These are phyloP conservation scores for Fistulinella prunicolor DNA, from an alignment of 768 basidiomycete species.

Conservation along the genomic window DNA sequence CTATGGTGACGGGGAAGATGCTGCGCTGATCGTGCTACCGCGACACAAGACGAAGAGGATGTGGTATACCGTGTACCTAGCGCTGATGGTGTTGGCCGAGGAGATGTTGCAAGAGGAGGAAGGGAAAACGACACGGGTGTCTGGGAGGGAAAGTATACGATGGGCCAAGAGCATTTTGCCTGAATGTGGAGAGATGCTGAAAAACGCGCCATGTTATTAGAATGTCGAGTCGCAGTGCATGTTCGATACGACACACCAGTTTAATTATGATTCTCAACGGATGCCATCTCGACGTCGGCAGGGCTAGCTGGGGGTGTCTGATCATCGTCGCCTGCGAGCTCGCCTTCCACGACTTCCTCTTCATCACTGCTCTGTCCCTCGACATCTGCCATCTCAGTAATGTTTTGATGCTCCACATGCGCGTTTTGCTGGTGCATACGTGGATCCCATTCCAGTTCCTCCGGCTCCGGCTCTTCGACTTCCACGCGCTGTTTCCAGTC, in stretches of 20 bases:
- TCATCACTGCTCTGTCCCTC: conserved; percentile 37
- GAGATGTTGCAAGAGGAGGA: conserved; percentile 27
- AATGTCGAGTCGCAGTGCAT: not conserved
- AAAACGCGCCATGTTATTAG: conserved; percentile 38
- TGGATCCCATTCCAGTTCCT: conserved; percentile 73
- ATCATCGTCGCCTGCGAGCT: conserved; percentile 31
- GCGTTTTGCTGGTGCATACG: conserved; percentile 30
- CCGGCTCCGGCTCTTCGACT: conserved; percentile 76
- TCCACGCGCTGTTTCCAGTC: conserved; percentile 82
- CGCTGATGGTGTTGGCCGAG: conserved; percentile 48
- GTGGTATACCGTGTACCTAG: conserved; percentile 73
- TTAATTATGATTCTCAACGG: conserved; percentile 3
- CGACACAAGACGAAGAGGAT: conserved; percentile 72
- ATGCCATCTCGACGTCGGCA: conserved; percentile 24
- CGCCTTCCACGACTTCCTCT: conserved; percentile 37
- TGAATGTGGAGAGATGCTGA: conserved; percentile 43
- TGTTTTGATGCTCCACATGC: conserved; percentile 6
- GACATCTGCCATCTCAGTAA: conserved; percentile 23
- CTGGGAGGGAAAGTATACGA: conserved; percentile 22
- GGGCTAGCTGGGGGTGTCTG: conserved; percentile 23
- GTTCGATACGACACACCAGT: not conserved
- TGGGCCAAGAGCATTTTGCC: conserved; percentile 44
- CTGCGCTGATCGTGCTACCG: conserved; percentile 49
- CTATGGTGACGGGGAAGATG: conserved; percentile 41
- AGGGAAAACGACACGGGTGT: conserved; percentile 20